These are phyloP conservation scores for Dipteronia dyeriana DNA, from an alignment of 345 rosid genomes.

Conservation along the genomic window DNA sequence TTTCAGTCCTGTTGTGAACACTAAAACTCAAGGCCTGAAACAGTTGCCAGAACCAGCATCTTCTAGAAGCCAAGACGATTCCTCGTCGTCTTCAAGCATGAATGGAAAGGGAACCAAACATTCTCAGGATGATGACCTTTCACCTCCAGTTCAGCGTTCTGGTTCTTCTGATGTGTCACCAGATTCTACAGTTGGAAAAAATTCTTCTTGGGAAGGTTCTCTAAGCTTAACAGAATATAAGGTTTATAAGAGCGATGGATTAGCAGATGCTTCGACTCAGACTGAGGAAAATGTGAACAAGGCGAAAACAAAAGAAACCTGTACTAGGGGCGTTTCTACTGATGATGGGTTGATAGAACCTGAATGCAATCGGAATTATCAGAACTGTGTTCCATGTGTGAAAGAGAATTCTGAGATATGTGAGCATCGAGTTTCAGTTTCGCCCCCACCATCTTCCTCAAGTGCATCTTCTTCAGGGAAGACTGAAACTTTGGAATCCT, in stretches of 20 bases:
- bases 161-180: constrained; percentile 66
- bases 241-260: constrained; percentile 62
- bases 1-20: constrained; percentile 44
- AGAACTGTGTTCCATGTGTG: constrained; percentile 35
- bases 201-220: constrained; percentile 66
- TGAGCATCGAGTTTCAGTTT: constrained; percentile 61
- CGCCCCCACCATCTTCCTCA: constrained; percentile 69
- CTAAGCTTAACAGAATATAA: constrained; percentile 80
- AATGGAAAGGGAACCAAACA: constrained; percentile 63
- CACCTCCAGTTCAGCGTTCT: constrained; percentile 63
- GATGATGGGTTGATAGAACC: constrained; percentile 60
- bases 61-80: constrained; percentile 77
- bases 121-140: constrained; percentile 79
- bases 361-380: constrained; percentile 33
- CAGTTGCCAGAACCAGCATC: constrained; percentile 74
- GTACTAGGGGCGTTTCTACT: constrained; percentile 89
- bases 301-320: constrained; percentile 57
- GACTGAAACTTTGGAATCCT: constrained; percentile 86
- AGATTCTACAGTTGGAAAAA: constrained; percentile 63
- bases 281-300: constrained; percentile 64
- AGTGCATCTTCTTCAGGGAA: constrained; percentile 73
- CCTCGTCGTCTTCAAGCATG: constrained; percentile 77
- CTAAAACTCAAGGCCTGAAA: constrained; percentile 42
- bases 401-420: constrained; percentile 52
- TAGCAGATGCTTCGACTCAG: constrained; percentile 91